Evolutionary conservation across 768 basidiomycete species (phyloP).

Genomic region (Hericium coralloides): DNA sequence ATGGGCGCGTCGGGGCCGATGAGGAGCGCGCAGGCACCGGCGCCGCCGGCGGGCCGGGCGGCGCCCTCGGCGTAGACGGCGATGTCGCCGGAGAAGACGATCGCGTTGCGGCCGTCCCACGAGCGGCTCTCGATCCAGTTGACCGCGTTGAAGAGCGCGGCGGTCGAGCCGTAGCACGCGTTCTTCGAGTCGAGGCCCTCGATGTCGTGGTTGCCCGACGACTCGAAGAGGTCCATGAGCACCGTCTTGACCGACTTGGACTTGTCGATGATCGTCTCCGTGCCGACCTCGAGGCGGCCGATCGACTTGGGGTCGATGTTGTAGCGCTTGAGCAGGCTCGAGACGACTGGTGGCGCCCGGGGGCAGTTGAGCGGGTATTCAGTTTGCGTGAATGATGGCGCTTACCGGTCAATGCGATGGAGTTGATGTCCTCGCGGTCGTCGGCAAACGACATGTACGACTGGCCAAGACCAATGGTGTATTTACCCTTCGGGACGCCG

Average conservation of each 20-base stretch:
- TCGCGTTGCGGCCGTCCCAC: constrained; percentile 97
- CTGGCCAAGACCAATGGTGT: constrained; percentile 97
- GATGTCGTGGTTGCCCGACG: constrained; percentile 89
- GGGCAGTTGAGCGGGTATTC: not conserved
- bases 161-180: constrained; percentile 98
- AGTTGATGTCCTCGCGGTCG: constrained; percentile 99
- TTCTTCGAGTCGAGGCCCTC: constrained; percentile 99
- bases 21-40: constrained; percentile 89
- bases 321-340: constrained; percentile 85
- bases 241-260: constrained; percentile 98
- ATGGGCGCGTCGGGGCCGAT: constrained; percentile 96
- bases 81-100: constrained; percentile 95
- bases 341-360: constrained; percentile 50
- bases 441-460: constrained; percentile 98
- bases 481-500: constrained; percentile 64
- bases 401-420: constrained; percentile 88
- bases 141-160: constrained; percentile 95
- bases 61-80: constrained; percentile 96
- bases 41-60: constrained; percentile 94
- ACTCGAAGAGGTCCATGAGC: constrained; percentile 95
- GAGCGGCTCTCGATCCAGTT: constrained; percentile 97
- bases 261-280: constrained; percentile 99
- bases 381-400: not conserved
- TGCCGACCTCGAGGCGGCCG: constrained; percentile 96
- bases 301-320: constrained; percentile 94